Evolutionary conservation across 1,284 basidiomycete genomes (phyloP).

Genomic region (Cystobasidium sp.): DNA sequence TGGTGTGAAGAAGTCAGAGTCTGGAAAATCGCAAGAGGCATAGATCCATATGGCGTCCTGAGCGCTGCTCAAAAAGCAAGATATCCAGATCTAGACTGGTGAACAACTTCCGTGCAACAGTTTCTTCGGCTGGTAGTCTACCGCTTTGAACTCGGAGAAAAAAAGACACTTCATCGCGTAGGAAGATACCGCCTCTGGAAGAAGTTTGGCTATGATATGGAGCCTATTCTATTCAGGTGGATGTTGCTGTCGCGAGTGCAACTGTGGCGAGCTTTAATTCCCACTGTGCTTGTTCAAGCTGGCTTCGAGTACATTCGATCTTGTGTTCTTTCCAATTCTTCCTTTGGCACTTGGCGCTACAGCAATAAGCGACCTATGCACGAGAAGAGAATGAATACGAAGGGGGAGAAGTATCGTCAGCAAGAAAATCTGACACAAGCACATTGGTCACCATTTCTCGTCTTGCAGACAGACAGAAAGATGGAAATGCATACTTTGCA

Average conservation of each 20-base stretch:
- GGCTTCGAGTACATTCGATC: constrained; percentile 47
- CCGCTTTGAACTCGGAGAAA: background rate
- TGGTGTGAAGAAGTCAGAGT: constrained; percentile 35
- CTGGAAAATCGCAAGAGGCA: constrained; percentile 29
- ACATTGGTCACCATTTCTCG: background rate
- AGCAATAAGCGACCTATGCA: constrained; percentile 58
- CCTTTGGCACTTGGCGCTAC: constrained; percentile 61
- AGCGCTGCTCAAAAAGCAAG: background rate
- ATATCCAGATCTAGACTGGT: constrained; percentile 24
- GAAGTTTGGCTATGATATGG: no score
- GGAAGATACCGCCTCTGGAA: no score
- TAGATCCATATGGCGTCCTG: constrained; percentile 18
- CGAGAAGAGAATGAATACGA: no score
- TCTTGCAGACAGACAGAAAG: background rate
- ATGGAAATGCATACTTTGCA: background rate
- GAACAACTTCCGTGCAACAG: background rate
- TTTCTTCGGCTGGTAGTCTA: background rate
- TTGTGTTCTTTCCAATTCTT: constrained; percentile 62
- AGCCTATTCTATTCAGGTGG: no score
- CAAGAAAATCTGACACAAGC: background rate
- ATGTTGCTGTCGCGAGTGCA: no score
- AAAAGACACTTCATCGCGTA: background rate
- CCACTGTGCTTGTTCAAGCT: background rate
- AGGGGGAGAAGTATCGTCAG: no score
- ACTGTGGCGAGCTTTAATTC: background rate